Percentiles rank a stretch among this genome's conserved stretches.
Conservation (phyloP, 2,329 filamentous ascomycete species). For the Fusarium subglutinans region DNA sequence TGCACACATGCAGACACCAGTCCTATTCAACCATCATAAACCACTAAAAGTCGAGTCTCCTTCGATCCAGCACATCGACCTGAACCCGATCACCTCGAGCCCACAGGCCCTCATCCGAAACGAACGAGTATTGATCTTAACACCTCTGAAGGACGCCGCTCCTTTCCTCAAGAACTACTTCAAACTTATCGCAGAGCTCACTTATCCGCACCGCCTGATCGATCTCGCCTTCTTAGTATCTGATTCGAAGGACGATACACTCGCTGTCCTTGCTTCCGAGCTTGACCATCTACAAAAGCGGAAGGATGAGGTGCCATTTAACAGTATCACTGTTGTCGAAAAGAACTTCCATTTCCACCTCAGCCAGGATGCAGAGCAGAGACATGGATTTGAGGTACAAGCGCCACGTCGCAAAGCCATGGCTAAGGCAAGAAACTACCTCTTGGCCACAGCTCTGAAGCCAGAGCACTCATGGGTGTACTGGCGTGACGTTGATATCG, state of each 20-base stretch:
- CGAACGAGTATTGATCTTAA: conserved; percentile 90
- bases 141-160: conserved; percentile 90
- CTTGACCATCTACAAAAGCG: conserved; percentile 87
- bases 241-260: conserved; percentile 89
- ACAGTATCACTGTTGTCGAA: conserved; percentile 83
- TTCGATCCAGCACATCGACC: conserved; percentile 80
- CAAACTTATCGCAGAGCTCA: conserved; percentile 87
- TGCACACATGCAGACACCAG: conserved; percentile 87
- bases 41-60: conserved; percentile 84
- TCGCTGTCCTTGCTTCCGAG: conserved; percentile 86
- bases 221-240: conserved; percentile 95
- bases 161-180: conserved; percentile 88
- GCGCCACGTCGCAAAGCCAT: conserved; percentile 90
- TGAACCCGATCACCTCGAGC: conserved; percentile 87
- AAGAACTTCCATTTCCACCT: conserved; percentile 86
- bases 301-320: conserved; percentile 83
- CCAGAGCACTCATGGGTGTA: conserved; percentile 98
- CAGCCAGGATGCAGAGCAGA: conserved; percentile 82
- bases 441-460: conserved; percentile 84
- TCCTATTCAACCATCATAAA: conserved; percentile 95
- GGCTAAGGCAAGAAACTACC: conserved; percentile 90
- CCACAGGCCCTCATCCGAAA: conserved; percentile 79
- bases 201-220: conserved; percentile 94
- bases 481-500: conserved; percentile 97
- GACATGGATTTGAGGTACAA: conserved; percentile 88